These are phyloP conservation scores for Talaromyces sp. DNA, from an alignment of 2,329 filamentous ascomycete species.

Conservation along the genomic window DNA sequence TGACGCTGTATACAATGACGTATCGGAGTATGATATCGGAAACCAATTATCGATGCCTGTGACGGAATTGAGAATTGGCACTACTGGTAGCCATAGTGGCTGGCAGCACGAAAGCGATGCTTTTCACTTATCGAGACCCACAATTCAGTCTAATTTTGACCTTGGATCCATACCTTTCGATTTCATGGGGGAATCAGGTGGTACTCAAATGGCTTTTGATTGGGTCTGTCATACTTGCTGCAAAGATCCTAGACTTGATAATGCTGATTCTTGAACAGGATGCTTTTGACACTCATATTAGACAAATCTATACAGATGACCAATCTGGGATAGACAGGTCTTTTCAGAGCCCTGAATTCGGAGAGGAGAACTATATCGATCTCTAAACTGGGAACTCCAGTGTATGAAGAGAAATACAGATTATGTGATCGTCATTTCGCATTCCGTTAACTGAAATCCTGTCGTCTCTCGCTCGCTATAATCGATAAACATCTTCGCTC, in stretches of 20 bases:
- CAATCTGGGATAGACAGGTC: not conserved
- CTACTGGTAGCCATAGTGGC: not conserved
- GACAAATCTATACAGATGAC: constrained; percentile 2
- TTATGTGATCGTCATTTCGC: not conserved
- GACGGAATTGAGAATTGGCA: not conserved
- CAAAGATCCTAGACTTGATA: not conserved
- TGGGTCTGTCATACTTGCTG: not conserved
- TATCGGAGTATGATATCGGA: not conserved
- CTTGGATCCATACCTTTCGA: not conserved
- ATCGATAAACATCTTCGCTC: constrained; percentile 37
- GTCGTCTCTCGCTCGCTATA: constrained; percentile 31
- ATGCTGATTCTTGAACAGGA: constrained; percentile 1
- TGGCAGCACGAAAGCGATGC: not conserved
- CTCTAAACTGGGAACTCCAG: not conserved
- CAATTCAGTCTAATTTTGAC: not conserved
- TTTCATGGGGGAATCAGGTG: not conserved
- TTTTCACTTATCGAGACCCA: not conserved
- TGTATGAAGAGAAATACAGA: not conserved
- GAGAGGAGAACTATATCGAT: not conserved
- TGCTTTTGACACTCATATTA: constrained; percentile 3
- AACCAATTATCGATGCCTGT: not conserved
- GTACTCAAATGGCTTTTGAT: not conserved
- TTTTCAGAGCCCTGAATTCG: not conserved
- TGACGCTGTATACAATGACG: not conserved
- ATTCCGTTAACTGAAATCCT: not conserved